Conservation (phyloP, 257 asterid genomes). For the Hygrophila difformis region DNA sequence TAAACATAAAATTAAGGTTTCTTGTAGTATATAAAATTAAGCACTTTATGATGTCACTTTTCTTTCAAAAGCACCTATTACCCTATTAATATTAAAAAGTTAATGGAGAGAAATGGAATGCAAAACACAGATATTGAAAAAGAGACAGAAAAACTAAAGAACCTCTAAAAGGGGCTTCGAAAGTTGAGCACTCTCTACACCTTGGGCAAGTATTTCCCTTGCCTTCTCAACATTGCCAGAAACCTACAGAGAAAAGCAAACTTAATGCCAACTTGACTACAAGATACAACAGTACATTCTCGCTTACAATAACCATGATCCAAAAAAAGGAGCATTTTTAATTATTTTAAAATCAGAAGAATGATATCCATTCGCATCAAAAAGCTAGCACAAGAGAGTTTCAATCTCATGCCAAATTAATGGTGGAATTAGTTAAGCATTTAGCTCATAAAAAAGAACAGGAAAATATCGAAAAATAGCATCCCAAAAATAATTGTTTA, state of each 20-base stretch:
- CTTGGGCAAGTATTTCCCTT: slow-evolving; percentile 51
- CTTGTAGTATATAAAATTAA: neutral
- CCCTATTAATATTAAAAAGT: neutral
- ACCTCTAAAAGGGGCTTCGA: slow-evolving; percentile 96
- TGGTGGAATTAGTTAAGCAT: no score
- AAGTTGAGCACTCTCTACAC: slow-evolving; percentile 61
- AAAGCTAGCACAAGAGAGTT: neutral
- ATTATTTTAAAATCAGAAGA: neutral
- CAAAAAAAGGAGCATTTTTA: neutral
- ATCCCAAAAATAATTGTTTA: no score
- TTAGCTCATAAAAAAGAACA: neutral
- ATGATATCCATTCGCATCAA: neutral
- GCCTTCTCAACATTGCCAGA: slow-evolving; percentile 49
- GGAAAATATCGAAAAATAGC: neutral
- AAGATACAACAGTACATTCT: no score
- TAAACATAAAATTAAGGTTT: neutral
- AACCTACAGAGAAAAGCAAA: slow-evolving; percentile 33
- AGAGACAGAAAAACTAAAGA: slow-evolving; percentile 4
- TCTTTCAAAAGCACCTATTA: neutral
- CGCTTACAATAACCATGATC: neutral
- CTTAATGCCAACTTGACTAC: neutral
- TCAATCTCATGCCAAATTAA: no score
- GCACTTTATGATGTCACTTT: no score
- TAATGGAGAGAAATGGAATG: neutral
- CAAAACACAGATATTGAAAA: neutral